phyloP scores from a whole-genome alignment of 106 monocot species.

The Dioscorea alata region DNA sequence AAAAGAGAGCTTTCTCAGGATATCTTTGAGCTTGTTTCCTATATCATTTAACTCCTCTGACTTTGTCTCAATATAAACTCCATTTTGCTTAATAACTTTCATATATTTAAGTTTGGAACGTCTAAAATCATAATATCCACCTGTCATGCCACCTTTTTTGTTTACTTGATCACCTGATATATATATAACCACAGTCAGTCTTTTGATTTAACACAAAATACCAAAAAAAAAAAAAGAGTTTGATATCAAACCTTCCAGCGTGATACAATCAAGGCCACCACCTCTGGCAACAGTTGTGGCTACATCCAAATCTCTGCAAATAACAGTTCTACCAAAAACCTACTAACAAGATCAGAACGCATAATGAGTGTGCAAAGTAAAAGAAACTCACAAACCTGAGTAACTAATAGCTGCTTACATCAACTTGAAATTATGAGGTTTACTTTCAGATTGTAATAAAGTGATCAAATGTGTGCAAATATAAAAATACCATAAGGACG shows the following conservation, averaged over 20 bases:
- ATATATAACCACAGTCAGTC: background rate
- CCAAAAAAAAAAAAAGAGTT: too few relatives aligned
- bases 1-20: constrained; percentile 30
- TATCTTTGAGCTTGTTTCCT: constrained; percentile 74
- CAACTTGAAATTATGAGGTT: too few relatives aligned
- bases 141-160: constrained; percentile 99
- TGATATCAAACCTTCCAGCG: constrained; percentile 57
- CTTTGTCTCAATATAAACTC: constrained; percentile 47
- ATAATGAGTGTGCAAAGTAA: too few relatives aligned
- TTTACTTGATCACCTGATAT: constrained; percentile 92
- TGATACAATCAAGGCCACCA: constrained; percentile 90
- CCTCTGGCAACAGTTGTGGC: constrained; percentile 82
- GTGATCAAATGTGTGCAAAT: too few relatives aligned
- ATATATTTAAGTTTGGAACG: constrained; percentile 87
- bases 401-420: too few relatives aligned
- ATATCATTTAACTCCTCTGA: constrained; percentile 58
- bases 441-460: too few relatives aligned
- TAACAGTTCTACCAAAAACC: constrained; percentile 98
- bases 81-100: constrained; percentile 69
- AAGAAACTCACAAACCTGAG: too few relatives aligned
- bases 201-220: background rate
- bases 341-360: constrained; percentile 11
- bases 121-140: constrained; percentile 95
- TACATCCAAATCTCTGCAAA: constrained; percentile 91
- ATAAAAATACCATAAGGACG: too few relatives aligned